Evolutionary conservation across 208 protist species (phyloP).

Genomic region (Vickermania spadyakhi): DNA sequence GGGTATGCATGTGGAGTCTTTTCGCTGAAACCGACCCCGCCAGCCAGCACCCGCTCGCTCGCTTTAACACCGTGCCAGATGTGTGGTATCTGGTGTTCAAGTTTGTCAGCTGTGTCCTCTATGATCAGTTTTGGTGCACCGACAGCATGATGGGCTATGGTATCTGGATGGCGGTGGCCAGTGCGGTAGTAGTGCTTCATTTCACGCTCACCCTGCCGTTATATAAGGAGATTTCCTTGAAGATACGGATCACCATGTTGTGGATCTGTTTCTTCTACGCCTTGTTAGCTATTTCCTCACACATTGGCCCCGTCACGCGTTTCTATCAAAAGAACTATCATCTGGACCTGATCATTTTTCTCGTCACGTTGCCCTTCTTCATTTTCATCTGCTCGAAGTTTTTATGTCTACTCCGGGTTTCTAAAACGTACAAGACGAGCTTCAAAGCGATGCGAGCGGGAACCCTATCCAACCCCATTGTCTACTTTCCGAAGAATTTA

Average conservation of each 20-base stretch:
- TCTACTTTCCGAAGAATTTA: constrained; percentile 15
- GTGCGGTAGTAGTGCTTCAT: neutral
- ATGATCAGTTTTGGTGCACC: constrained; percentile 8
- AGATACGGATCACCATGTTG: constrained; percentile 9
- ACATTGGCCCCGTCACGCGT: neutral
- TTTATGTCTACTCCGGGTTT: constrained; percentile 4
- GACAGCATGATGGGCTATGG: constrained; percentile 4
- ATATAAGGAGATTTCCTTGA: constrained; percentile 4
- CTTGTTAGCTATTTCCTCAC: constrained; percentile 6
- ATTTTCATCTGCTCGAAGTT: constrained; percentile 1
- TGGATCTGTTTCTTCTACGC: constrained; percentile 1
- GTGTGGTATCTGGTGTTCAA: constrained; percentile 6
- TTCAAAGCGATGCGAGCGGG: constrained; percentile 6
- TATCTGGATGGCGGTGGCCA: constrained; percentile 12
- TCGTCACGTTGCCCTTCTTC: constrained; percentile 3
- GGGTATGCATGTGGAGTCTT: neutral
- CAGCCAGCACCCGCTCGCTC: constrained; percentile 2
- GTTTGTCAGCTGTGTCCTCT: constrained; percentile 8
- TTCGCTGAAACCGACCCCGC: constrained; percentile 1
- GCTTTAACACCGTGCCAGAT: constrained; percentile 7
- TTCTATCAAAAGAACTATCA: constrained; percentile 2
- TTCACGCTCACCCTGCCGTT: constrained; percentile 9
- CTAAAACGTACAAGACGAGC: neutral
- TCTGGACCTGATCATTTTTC: constrained; percentile 5
- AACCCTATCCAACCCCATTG: constrained; percentile 5